These are phyloP conservation scores for Stylonectria norvegica DNA, from an alignment of 2,329 filamentous ascomycete species.

Conservation along the genomic window DNA sequence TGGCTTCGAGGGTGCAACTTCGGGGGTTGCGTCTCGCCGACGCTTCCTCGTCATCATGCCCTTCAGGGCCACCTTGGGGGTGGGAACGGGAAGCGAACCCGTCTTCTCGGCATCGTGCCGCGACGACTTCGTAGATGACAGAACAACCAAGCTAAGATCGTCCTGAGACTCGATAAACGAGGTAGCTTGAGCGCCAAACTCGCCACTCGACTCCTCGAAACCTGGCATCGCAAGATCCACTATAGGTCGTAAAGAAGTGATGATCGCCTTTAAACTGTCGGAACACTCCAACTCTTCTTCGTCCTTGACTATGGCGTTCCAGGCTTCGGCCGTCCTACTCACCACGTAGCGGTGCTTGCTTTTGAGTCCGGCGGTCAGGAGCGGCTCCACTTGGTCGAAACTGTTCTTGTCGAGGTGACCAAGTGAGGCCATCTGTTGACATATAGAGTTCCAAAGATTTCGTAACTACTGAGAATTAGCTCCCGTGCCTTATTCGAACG, in stretches of 20 bases:
- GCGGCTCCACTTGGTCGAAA: conserved; percentile 50
- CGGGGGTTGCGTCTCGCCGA: conserved; percentile 27
- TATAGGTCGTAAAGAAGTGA: conserved; percentile 58
- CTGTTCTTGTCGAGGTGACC: conserved; percentile 40
- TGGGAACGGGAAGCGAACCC: conserved; percentile 11
- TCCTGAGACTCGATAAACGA: conserved; percentile 50
- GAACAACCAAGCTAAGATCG: conserved; percentile 35
- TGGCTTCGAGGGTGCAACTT: conserved; percentile 20
- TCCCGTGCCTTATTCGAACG: not conserved
- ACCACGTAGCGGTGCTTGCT: conserved; percentile 56
- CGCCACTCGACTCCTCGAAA: conserved; percentile 36
- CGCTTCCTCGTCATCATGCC: conserved; percentile 27
- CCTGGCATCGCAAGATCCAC: conserved; percentile 47
- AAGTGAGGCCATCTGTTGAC: conserved; percentile 35
- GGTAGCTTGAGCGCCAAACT: conserved; percentile 37
- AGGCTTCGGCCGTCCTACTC: conserved; percentile 50
- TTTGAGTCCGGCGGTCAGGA: conserved; percentile 55
- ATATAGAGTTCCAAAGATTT: conserved; percentile 49
- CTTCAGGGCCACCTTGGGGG: conserved; percentile 17
- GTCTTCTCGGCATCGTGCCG: conserved; percentile 19
- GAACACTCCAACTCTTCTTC: conserved; percentile 62
- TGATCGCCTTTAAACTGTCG: conserved; percentile 55
- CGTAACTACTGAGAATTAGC: conserved; percentile 42
- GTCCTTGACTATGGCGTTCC: conserved; percentile 68
- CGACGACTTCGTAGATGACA: conserved; percentile 31